Base-by-base conservation (phyloP, 108 stramenopile species). In the Stephanodiscus triporus region DNA sequence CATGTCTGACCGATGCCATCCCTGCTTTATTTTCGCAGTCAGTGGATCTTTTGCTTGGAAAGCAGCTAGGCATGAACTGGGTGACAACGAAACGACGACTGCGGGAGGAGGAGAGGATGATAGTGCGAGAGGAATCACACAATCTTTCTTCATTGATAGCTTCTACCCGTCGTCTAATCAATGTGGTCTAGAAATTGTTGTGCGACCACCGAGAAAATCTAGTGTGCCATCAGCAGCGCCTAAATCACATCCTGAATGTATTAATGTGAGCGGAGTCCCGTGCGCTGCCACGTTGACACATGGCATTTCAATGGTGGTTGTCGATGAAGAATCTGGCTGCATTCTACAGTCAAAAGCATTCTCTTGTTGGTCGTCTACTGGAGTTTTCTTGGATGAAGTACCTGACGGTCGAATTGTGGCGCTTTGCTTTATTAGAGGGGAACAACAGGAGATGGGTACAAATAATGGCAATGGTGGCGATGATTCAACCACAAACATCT, bases 11-110 rank as follows among this genome's bases (percentile, higher is more conserved):
- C 20, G 27, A 20, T 27, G 10, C 5, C 23, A 54, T 27, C 26
- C 23, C 16, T 27, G 29, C 30, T 0, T 29, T 1, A 5, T 30
- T 14, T 0, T 36, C 17, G 16, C 10, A 61, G 80, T 89, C 19
- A 88, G 87, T 73, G 93, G 93, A 42, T 86, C 87, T 20, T 49
- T 84, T 9, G 87, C 66, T 8, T 95, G 93, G 93, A 95, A 88
- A 66, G 53, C 70, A 27, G 65, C 87, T 9, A 82, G 93, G 8
- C 64, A 71, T 42, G 93, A 94, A 78, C 72, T 74, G 60, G 93
- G 93, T 20, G 51, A 70, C 29, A 51, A 72, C 5, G n/a, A 42
- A 34, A 30, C 40, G 40, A 56, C 14, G 20, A 26, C 40, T 13
- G 42, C 71, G 2, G 55, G 66, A 10, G 79, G 68, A n/a, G 56